Conservation (phyloP, 352 stramenopile species). For the Globisporangium nodosum region DNA sequence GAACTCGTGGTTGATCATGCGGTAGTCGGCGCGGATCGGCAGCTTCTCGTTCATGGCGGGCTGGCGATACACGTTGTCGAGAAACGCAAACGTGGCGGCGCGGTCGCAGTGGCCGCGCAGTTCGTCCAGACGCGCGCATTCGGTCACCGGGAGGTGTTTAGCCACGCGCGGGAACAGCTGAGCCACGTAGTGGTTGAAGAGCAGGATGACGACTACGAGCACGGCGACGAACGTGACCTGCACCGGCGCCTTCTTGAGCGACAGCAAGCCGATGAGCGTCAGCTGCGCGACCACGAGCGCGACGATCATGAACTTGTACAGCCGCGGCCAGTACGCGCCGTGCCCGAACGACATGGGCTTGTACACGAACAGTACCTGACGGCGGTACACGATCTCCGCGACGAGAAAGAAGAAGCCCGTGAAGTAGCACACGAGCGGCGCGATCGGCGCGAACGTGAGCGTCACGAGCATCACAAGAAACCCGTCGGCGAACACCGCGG, state of each 20-base stretch:
- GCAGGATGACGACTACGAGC: constrained; percentile 33
- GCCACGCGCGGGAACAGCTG: constrained; percentile 48
- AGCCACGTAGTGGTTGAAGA: constrained; percentile 62
- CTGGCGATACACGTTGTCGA: constrained; percentile 67
- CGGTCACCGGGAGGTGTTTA: constrained; percentile 50
- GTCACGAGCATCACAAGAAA: constrained; percentile 72
- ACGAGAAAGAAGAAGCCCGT: constrained; percentile 64
- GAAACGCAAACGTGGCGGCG: constrained; percentile 40
- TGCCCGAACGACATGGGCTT: constrained; percentile 42
- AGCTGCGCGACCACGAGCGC: constrained; percentile 68
- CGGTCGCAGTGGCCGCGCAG: constrained; percentile 25
- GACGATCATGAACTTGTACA: constrained; percentile 74
- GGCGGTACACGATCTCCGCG: constrained; percentile 64
- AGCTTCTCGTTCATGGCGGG: constrained; percentile 55
- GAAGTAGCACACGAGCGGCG: constrained; percentile 75
- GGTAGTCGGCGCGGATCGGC: constrained; percentile 52
- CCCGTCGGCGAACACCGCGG: constrained; percentile 44
- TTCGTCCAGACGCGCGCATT: constrained; percentile 53
- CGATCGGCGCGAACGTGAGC: constrained; percentile 74
- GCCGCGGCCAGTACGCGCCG: constrained; percentile 66
- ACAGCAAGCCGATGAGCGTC: constrained; percentile 73
- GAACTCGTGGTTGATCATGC: constrained; percentile 33
- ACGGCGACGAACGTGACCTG: constrained; percentile 16
- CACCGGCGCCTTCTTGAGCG: constrained; percentile 58
- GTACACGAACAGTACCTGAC: constrained; percentile 71